Conservation (phyloP, 768 basidiomycete species). For the Mycena capillaripes region DNA sequence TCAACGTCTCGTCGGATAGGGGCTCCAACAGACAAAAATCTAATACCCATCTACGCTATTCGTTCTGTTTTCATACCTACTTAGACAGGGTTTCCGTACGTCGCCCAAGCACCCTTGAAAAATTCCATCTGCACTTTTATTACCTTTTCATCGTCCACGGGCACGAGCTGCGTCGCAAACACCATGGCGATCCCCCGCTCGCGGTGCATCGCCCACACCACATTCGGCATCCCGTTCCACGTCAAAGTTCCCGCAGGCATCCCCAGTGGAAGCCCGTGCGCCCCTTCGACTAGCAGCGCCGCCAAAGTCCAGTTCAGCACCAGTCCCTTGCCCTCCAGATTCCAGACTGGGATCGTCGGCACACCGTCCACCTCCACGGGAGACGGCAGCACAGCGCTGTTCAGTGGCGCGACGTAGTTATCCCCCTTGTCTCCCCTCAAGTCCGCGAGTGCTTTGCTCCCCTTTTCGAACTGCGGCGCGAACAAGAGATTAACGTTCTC, state of each 20-base stretch:
- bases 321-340: background rate
- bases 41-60: no score
- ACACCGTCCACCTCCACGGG: background rate
- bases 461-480: constrained; percentile 9
- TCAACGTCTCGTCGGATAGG: background rate
- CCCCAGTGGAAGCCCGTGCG: constrained; percentile 13
- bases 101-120: constrained; percentile 29
- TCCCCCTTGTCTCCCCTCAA: constrained; percentile 22
- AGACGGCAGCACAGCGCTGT: background rate
- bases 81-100: constrained; percentile 2
- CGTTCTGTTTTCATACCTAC: no score
- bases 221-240: constrained; percentile 36
- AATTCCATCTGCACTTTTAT: constrained; percentile 23
- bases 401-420: constrained; percentile 5
- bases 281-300: constrained; percentile 18
- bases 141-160: constrained; percentile 31
- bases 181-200: constrained; percentile 24
- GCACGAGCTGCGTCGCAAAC: constrained; percentile 32
- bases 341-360: background rate
- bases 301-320: constrained; percentile 22
- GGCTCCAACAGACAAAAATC: no score
- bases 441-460: constrained; percentile 15
- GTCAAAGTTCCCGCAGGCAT: constrained; percentile 27
- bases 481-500: constrained; percentile 25
- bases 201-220: constrained; percentile 34